Conservation (phyloP, 495 filamentous ascomycete genomes). For the Venustampulla echinocandica region DNA sequence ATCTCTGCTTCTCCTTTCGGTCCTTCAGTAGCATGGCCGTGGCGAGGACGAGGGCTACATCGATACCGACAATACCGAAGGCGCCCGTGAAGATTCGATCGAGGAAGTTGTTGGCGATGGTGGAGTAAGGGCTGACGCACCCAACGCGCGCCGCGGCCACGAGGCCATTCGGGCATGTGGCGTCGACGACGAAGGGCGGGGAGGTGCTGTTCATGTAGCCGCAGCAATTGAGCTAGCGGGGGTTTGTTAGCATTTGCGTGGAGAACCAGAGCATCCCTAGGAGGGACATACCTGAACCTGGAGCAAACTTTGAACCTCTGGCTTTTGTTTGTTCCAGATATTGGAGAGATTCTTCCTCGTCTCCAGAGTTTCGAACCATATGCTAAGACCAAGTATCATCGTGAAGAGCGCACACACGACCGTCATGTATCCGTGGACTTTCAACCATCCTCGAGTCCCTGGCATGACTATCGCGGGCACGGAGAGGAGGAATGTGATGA, state of each 20-base stretch:
- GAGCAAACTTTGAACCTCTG: slow-evolving; percentile 48
- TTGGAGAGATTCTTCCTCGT: slow-evolving; percentile 46
- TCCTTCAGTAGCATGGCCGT: slow-evolving; percentile 64
- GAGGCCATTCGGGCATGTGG: slow-evolving; percentile 50
- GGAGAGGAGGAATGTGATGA: slow-evolving; percentile 46
- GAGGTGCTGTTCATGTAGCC: slow-evolving; percentile 60
- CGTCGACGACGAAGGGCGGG: slow-evolving; percentile 53
- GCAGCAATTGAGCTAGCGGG: slow-evolving; percentile 59
- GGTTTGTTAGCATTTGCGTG: slow-evolving; percentile 12
- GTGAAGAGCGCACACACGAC: slow-evolving; percentile 54
- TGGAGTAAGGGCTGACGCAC: slow-evolving; percentile 53
- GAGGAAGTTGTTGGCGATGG: slow-evolving; percentile 57
- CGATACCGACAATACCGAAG: slow-evolving; percentile 60
- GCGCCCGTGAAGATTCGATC: slow-evolving; percentile 65
- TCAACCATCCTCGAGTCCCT: slow-evolving; percentile 46
- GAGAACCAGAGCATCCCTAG: neutral
- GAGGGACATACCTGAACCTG: slow-evolving; percentile 48
- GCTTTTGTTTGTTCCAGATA: slow-evolving; percentile 46
- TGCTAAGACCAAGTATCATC: slow-evolving; percentile 51
- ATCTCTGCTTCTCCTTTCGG: slow-evolving; percentile 61
- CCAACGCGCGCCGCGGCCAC: slow-evolving; percentile 56
- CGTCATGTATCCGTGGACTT: slow-evolving; percentile 50
- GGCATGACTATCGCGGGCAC: slow-evolving; percentile 52
- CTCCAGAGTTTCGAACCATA: slow-evolving; percentile 63
- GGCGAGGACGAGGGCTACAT: slow-evolving; percentile 47